phyloP scores from a whole-genome alignment of 129 eudicot species.

The Silybum marianum region DNA sequence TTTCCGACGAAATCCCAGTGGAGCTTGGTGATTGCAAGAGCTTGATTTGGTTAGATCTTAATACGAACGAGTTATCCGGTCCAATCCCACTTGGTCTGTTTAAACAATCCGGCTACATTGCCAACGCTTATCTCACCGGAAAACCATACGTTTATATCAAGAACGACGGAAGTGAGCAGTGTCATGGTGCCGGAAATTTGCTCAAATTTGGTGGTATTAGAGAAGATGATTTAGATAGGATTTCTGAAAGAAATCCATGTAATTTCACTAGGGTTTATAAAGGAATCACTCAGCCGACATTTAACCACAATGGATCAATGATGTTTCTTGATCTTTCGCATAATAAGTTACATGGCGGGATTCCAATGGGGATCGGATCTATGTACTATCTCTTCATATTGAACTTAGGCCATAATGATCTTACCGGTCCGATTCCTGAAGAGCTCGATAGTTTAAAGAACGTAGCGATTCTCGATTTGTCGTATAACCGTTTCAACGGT shows the following conservation, averaged over 20 bases:
- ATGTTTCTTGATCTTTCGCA: constrained; percentile 71
- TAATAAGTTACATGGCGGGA: constrained; percentile 59
- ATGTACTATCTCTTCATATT: constrained; percentile 59
- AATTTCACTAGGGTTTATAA: constrained; percentile 55
- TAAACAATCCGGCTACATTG: constrained; percentile 70
- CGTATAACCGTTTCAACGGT: constrained; percentile 58
- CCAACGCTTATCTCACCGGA: constrained; percentile 47
- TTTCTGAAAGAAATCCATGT: constrained; percentile 59
- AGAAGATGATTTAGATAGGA: constrained; percentile 50
- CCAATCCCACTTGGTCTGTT: constrained; percentile 56
- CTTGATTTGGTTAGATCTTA: constrained; percentile 80
- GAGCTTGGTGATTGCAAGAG: constrained; percentile 76
- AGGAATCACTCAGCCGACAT: constrained; percentile 61
- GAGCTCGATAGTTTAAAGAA: constrained; percentile 64
- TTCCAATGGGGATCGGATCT: constrained; percentile 77
- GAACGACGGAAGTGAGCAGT: constrained; percentile 68
- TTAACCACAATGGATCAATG: constrained; percentile 78
- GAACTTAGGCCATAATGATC: constrained; percentile 65
- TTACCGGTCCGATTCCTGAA: constrained; percentile 66
- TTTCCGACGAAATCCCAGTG: constrained; percentile 52
- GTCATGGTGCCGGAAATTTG: constrained; percentile 86
- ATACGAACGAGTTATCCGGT: constrained; percentile 58
- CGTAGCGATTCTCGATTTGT: constrained; percentile 65
- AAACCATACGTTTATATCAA: constrained; percentile 65
- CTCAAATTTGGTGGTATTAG: constrained; percentile 77